Conservation (phyloP, 2,329 filamentous ascomycete genomes). For the Cytospora chrysosperma region DNA sequence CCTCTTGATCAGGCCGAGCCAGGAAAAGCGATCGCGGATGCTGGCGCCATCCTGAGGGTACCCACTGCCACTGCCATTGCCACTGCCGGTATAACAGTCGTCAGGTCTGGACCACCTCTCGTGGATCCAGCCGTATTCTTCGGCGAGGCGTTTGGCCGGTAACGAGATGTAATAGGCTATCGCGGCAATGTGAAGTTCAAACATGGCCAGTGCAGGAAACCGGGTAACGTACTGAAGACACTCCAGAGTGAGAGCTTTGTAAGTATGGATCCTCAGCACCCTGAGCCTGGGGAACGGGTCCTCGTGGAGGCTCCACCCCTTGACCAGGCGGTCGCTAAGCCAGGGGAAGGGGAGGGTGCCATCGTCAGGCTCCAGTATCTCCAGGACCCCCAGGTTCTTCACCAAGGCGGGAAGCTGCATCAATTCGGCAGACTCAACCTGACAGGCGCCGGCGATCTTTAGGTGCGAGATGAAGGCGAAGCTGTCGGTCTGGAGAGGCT, state of each 20-base stretch:
- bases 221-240: constrained; percentile 9
- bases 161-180: too few relatives aligned
- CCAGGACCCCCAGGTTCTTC: constrained; percentile 19
- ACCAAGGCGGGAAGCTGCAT: constrained; percentile 8
- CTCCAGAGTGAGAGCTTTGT: background rate
- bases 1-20: background rate
- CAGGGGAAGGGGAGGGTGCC: background rate
- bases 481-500: constrained; percentile 2
- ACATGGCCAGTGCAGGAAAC: constrained; percentile 12
- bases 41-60: background rate
- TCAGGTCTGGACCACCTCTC: background rate
- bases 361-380: constrained; percentile 9
- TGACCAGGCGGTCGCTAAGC: constrained; percentile 9
- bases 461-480: constrained; percentile 22
- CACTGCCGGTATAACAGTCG: background rate
- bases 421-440: constrained; percentile 10
- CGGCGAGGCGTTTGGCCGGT: background rate
- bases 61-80: background rate
- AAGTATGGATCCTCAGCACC: constrained; percentile 1
- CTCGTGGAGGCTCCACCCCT: constrained; percentile 8
- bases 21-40: background rate
- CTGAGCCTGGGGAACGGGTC: constrained; percentile 13
- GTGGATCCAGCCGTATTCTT: constrained; percentile 8
- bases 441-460: constrained; percentile 9
- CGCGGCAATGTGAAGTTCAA: background rate